Evolutionary conservation across 345 rosid species (phyloP).

Genomic region (Euphorbia lathyris): DNA sequence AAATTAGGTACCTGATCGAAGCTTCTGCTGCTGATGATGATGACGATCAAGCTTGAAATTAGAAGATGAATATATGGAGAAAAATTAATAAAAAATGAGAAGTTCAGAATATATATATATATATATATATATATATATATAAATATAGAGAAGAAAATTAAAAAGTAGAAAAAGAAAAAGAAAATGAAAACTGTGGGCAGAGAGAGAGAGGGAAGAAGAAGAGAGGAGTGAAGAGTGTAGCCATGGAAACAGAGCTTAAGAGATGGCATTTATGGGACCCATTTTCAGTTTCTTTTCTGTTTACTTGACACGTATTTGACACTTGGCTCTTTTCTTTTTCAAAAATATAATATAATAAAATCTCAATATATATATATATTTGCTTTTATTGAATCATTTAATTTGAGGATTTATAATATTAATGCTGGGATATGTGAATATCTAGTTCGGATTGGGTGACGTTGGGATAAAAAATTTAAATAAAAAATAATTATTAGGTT

Average conservation of each 20-base stretch:
- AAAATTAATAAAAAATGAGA: background rate
- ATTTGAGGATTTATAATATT: too few species aligned
- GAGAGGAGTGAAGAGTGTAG: conserved; percentile 2
- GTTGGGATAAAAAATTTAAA: too few species aligned
- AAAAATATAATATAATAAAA: too few species aligned
- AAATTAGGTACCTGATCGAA: conserved; percentile 3
- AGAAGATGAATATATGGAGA: background rate
- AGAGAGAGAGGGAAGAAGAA: background rate
- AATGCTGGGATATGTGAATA: too few species aligned
- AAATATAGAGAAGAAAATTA: background rate
- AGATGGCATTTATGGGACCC: conserved; percentile 13
- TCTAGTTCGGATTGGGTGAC: too few species aligned
- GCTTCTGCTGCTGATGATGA: background rate
- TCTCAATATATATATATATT: too few species aligned
- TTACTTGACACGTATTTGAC: conserved; percentile 22
- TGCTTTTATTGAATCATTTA: too few species aligned
- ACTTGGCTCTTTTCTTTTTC: conserved; percentile 8
- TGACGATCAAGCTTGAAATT: background rate
- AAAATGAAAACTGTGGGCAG: background rate
- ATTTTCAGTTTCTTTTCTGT: background rate
- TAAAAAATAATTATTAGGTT: too few species aligned
- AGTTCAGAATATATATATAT: background rate
- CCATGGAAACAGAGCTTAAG: conserved; percentile 9
- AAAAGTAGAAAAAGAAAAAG: background rate
- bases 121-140: background rate